phyloP scores from a whole-genome alignment of 441 rosid genomes.

The Isatis lusitanica region DNA sequence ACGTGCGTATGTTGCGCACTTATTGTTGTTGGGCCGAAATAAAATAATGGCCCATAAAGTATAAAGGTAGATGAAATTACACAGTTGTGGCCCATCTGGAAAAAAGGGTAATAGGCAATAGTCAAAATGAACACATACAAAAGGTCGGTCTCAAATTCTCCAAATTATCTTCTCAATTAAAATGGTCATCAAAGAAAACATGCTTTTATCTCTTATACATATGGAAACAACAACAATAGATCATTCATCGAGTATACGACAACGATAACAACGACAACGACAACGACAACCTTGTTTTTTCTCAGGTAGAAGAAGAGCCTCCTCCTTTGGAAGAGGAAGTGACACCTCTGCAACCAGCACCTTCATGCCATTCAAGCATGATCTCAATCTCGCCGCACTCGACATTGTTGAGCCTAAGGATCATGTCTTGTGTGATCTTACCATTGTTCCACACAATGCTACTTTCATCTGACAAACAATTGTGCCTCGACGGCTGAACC shows the following conservation, averaged over 20 bases:
- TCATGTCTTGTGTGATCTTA: conserved; percentile 54
- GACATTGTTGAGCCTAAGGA: conserved; percentile 44
- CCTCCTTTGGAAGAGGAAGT: conserved; percentile 23
- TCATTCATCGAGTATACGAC: not conserved
- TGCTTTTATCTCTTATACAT: not conserved
- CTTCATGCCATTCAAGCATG: conserved; percentile 55
- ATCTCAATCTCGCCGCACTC: conserved; percentile 53
- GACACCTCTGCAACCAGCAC: conserved; percentile 45
- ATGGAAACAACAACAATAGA: conserved; percentile 26
- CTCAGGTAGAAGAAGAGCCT: conserved; percentile 24
- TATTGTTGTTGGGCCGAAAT: not conserved
- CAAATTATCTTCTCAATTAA: not conserved
- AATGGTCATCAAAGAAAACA: conserved; percentile 22
- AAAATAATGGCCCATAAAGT: not conserved
- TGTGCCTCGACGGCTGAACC: conserved; percentile 43
- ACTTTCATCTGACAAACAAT: conserved; percentile 53
- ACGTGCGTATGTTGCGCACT: not conserved
- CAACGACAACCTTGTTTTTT: not conserved
- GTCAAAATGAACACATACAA: not conserved
- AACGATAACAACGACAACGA: not conserved
- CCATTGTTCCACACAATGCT: conserved; percentile 50
- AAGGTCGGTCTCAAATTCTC: not conserved
- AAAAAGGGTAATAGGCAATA: no score
- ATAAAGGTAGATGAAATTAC: not conserved
- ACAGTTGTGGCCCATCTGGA: not conserved